phyloP scores from a whole-genome alignment of 2,329 filamentous ascomycete species.

The Claviceps humidiphila region DNA sequence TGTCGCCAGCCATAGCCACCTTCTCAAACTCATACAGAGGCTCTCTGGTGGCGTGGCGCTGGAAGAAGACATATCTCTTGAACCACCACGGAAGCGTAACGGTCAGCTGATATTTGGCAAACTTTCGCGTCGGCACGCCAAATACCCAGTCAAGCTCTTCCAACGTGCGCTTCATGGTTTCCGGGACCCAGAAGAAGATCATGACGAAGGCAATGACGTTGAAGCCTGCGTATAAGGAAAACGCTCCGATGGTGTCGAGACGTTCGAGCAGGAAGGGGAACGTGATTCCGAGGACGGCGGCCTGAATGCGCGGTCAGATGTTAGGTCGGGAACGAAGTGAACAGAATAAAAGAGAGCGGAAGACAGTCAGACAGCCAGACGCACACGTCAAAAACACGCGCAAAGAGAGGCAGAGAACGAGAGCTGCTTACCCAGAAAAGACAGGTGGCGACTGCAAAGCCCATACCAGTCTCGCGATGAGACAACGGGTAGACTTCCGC shows the following conservation, averaged over 20 bases:
- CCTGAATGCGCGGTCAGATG: conserved; percentile 10
- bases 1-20: conserved; percentile 7
- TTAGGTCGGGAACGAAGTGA: no score
- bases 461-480: conserved; percentile 52
- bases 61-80: conserved; percentile 20
- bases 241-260: conserved; percentile 23
- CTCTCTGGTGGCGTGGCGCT: conserved; percentile 17
- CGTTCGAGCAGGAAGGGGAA: conserved; percentile 34
- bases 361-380: no score
- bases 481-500: conserved; percentile 53
- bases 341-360: no score
- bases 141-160: conserved; percentile 40
- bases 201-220: conserved; percentile 41
- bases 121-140: conserved; percentile 29
- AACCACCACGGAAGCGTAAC: conserved; percentile 20
- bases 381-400: neutral
- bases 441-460: conserved; percentile 47
- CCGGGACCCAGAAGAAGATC: conserved; percentile 35
- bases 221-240: conserved; percentile 40
- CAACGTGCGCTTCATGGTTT: conserved; percentile 41
- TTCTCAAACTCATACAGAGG: conserved; percentile 25
- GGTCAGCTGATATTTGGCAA: conserved; percentile 24
- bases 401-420: neutral
- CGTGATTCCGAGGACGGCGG: conserved; percentile 34
- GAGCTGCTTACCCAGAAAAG: conserved; percentile 29